Conservation (phyloP, 2,329 filamentous ascomycete genomes). For the Drechslerella dactyloides region DNA sequence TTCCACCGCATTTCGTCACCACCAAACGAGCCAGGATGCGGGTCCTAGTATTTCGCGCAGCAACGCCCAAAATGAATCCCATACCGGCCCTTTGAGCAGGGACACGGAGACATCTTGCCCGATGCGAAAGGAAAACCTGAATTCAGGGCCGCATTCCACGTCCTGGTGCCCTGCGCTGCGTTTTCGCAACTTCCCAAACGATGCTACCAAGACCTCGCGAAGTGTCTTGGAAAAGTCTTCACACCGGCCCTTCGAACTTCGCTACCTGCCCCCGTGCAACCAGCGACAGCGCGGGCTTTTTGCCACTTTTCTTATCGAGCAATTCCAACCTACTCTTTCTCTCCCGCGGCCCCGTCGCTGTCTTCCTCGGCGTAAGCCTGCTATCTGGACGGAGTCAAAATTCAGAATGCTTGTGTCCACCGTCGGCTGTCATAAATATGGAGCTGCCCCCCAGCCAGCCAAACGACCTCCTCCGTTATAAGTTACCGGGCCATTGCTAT, state of each 20-base stretch:
- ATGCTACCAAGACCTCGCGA: constrained; percentile 46
- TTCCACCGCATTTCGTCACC: constrained; percentile 7
- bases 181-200: constrained; percentile 42
- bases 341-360: constrained; percentile 11
- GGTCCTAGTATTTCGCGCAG: constrained; percentile 28
- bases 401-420: constrained; percentile 9
- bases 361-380: constrained; percentile 11
- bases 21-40: background rate
- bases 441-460: constrained; percentile 16
- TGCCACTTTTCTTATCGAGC: constrained; percentile 15
- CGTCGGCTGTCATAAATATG: constrained; percentile 43
- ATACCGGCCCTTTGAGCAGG: constrained; percentile 35
- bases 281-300: constrained; percentile 11
- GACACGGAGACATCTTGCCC: background rate
- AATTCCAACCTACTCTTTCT: constrained; percentile 5
- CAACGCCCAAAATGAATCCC: constrained; percentile 10
- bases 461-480: constrained; percentile 14
- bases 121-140: background rate
- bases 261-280: constrained; percentile 9
- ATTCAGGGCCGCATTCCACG: constrained; percentile 16
- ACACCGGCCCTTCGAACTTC: constrained; percentile 12
- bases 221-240: constrained; percentile 50
- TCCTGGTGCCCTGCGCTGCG: constrained; percentile 8
- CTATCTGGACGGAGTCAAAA: constrained; percentile 4
- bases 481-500: constrained; percentile 35